Evolutionary conservation across 73 alveolate species (phyloP).

Genomic region (Paramecium sexaurelia): DNA sequence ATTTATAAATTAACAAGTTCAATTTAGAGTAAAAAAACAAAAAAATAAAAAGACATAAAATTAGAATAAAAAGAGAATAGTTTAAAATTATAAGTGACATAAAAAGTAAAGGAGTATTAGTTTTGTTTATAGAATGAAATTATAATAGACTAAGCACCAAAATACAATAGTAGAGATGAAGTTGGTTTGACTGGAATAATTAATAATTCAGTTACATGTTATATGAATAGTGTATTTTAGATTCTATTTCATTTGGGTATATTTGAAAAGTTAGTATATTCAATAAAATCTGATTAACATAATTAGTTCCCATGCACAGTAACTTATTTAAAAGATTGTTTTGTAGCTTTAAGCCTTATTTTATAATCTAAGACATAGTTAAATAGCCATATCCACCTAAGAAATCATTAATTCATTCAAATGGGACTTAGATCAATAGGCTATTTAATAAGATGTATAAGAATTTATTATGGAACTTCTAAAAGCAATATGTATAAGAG

Average conservation of each 20-base stretch:
- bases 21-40: not conserved
- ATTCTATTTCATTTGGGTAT: constrained; percentile 9
- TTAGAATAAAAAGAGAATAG: not conserved
- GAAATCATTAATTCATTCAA: constrained; percentile 15
- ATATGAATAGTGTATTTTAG: constrained; percentile 40
- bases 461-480: constrained; percentile 30
- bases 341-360: not conserved
- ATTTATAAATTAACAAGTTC: constrained; percentile 30
- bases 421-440: constrained; percentile 42
- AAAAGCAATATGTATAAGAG: constrained; percentile 1
- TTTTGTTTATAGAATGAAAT: not conserved
- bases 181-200: constrained; percentile 22
- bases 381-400: not conserved
- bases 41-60: not conserved
- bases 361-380: constrained; percentile 30
- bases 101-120: not conserved
- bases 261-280: not conserved
- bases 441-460: constrained; percentile 14
- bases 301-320: constrained; percentile 37
- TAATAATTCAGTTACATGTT: constrained; percentile 39
- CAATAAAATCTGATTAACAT: not conserved
- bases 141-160: not conserved
- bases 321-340: not conserved
- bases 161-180: constrained; percentile 46
- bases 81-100: not conserved